Conservation (phyloP, 75 land plant species). For the Pinus albicaulis region DNA sequence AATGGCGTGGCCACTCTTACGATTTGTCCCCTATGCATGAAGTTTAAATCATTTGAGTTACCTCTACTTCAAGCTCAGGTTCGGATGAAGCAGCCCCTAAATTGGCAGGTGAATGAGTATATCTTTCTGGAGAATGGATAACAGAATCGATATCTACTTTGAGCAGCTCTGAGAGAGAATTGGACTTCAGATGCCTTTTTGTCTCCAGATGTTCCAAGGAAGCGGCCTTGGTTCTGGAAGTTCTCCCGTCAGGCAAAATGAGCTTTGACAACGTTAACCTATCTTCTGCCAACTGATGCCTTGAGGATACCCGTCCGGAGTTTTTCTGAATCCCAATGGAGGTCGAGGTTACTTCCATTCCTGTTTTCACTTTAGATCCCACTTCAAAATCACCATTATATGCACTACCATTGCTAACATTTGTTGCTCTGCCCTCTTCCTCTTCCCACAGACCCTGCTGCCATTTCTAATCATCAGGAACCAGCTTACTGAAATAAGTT, state of each 20-base stretch:
- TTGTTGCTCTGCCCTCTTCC: neutral
- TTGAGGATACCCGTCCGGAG: neutral
- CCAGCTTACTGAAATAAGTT: neutral
- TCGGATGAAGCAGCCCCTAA: conserved; percentile 1
- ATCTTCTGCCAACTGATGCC: neutral
- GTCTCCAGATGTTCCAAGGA: neutral
- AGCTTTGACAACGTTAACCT: neutral
- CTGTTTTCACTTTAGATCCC: neutral
- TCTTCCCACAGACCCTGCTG: neutral
- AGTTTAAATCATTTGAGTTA: neutral
- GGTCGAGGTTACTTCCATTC: neutral
- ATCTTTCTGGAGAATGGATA: neutral
- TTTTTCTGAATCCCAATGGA: neutral
- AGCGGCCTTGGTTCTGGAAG: neutral
- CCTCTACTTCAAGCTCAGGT: neutral
- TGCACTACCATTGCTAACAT: neutral
- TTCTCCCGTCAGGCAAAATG: neutral
- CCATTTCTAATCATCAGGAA: neutral
- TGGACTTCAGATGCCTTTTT: neutral
- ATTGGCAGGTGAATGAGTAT: neutral
- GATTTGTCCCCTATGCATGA: neutral
- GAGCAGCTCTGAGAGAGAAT: conserved; percentile 1
- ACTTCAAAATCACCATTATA: conserved; percentile 4
- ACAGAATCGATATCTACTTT: neutral
- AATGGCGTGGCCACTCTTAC: neutral